phyloP scores from a whole-genome alignment of 148 eudicot species.

The Arbutus unedo region DNA sequence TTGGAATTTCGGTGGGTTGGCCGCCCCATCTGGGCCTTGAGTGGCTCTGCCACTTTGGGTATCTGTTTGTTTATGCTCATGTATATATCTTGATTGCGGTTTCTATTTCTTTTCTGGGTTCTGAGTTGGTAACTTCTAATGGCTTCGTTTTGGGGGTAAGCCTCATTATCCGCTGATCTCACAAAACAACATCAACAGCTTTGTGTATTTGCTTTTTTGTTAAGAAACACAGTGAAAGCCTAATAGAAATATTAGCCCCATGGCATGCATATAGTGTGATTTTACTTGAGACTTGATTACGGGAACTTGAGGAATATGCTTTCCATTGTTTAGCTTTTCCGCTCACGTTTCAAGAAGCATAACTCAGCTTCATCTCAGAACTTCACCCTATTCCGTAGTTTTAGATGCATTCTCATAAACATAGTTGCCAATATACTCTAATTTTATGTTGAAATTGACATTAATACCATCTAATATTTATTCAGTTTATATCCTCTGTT shows the following conservation, averaged over 20 bases:
- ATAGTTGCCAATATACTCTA: background rate
- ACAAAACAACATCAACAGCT: background rate
- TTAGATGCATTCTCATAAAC: background rate
- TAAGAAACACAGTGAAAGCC: background rate
- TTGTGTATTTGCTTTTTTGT: background rate
- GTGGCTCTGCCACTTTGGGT: no score
- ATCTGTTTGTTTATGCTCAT: background rate
- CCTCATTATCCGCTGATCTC: background rate
- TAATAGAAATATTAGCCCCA: background rate
- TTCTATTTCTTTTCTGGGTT: background rate
- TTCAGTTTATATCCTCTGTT: background rate
- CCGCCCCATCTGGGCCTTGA: no score
- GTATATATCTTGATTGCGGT: background rate
- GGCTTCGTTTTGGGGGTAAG: background rate
- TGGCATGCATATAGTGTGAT: background rate
- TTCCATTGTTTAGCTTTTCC: background rate
- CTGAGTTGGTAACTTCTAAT: background rate
- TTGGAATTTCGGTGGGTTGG: no score
- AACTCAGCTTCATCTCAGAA: background rate
- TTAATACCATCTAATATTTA: background rate
- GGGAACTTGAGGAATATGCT: background rate
- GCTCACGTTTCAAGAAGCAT: background rate
- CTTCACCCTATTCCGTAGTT: background rate
- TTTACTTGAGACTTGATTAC: background rate
- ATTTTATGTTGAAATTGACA: background rate